These are phyloP conservation scores for Bipolaris victoriae DNA, from an alignment of 2,329 filamentous ascomycete species.

Conservation along the genomic window DNA sequence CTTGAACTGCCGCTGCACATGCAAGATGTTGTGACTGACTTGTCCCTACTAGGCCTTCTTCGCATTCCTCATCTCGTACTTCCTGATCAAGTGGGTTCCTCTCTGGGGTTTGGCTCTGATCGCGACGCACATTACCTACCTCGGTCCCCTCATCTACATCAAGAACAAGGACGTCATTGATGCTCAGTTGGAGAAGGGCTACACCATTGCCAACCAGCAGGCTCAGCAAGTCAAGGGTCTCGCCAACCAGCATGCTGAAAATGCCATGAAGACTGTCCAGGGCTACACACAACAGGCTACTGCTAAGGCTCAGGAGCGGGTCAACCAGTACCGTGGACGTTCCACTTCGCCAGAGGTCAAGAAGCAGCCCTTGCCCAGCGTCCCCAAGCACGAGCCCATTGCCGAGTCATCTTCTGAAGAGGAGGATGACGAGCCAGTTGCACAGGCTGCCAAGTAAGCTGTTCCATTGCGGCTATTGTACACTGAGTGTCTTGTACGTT, in stretches of 20 bases:
- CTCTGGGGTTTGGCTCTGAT: conserved; percentile 68
- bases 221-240: conserved; percentile 65
- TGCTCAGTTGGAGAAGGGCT: conserved; percentile 61
- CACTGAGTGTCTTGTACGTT: not conserved
- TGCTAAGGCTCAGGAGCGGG: conserved; percentile 62
- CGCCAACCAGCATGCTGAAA: conserved; percentile 64
- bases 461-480: not conserved
- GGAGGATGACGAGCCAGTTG: conserved; percentile 21
- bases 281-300: conserved; percentile 66
- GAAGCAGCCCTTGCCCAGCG: conserved; percentile 26
- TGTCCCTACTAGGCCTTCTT: conserved; percentile 60
- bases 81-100: conserved; percentile 69
- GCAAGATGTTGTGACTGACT: conserved; percentile 8
- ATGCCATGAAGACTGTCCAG: conserved; percentile 63
- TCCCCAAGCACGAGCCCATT: conserved; percentile 22
- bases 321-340: conserved; percentile 49
- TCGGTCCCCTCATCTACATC: conserved; percentile 67
- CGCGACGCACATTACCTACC: conserved; percentile 62
- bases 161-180: conserved; percentile 70
- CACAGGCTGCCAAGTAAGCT: conserved; percentile 39
- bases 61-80: conserved; percentile 65
- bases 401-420: conserved; percentile 18
- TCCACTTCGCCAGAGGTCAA: conserved; percentile 45
- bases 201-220: conserved; percentile 63
- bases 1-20: not conserved